Conservation (phyloP, 1,139 yeast species). For the Yamadazyma blattariae region DNA sequence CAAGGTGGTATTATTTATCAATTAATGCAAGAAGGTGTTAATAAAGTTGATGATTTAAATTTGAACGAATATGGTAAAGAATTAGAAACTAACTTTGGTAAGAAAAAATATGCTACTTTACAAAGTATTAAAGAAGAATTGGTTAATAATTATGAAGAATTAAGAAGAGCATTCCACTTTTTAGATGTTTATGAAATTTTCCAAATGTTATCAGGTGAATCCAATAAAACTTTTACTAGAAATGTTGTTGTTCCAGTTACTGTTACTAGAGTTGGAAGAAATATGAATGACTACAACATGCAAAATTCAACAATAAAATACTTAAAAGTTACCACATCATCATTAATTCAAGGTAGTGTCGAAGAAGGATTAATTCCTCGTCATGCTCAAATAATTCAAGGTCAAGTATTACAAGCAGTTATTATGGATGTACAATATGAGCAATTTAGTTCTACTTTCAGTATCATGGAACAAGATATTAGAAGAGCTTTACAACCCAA, state of each 20-base stretch:
- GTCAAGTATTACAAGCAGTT: slow-evolving; percentile 86
- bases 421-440: slow-evolving; percentile 69
- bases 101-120: slow-evolving; percentile 76
- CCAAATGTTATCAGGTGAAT: slow-evolving; percentile 88
- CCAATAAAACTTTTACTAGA: slow-evolving; percentile 60
- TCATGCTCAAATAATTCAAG: slow-evolving; percentile 47
- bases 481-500: slow-evolving; percentile 52
- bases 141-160: slow-evolving; percentile 82
- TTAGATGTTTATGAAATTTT: slow-evolving; percentile 73
- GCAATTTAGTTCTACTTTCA: slow-evolving; percentile 69
- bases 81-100: slow-evolving; percentile 71
- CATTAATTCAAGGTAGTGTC: slow-evolving; percentile 73
- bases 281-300: slow-evolving; percentile 32
- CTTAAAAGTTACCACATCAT: slow-evolving; percentile 64
- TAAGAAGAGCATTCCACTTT: slow-evolving; percentile 69
- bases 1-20: slow-evolving; percentile 84
- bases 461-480: slow-evolving; percentile 66
- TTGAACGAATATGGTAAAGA: slow-evolving; percentile 94
- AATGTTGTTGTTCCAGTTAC: slow-evolving; percentile 82
- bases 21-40: slow-evolving; percentile 79
- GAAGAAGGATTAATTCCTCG: slow-evolving; percentile 65
- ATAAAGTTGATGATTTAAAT: slow-evolving; percentile 81
- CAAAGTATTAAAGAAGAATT: slow-evolving; percentile 88
- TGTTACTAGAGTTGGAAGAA: slow-evolving; percentile 53
- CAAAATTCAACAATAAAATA: slow-evolving; percentile 36